Evolutionary conservation across 2,329 filamentous ascomycete genomes (phyloP).

Genomic region (Aspergillus sp.): DNA sequence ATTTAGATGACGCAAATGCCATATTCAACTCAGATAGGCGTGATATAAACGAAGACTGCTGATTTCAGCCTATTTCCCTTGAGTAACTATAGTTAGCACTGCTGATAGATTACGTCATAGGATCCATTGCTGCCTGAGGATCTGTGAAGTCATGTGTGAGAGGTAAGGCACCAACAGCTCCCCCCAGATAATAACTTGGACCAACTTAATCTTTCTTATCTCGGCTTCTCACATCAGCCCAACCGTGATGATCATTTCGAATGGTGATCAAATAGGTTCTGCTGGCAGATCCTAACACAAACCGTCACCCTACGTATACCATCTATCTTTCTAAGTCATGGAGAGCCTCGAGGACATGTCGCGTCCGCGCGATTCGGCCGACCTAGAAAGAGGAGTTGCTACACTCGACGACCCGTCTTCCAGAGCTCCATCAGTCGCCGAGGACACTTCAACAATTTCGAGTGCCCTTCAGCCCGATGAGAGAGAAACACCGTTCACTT

Average conservation of each 20-base stretch:
- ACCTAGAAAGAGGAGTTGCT: constrained; percentile 16
- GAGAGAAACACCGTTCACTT: constrained; percentile 8
- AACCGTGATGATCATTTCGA: constrained; percentile 5
- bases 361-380: constrained; percentile 22
- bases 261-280: constrained; percentile 1
- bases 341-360: constrained; percentile 40
- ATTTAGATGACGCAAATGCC: too few relatives aligned
- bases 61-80: too few relatives aligned
- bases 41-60: too few relatives aligned
- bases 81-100: too few relatives aligned
- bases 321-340: constrained; percentile 21
- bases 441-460: constrained; percentile 13
- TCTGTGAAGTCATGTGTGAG: too few relatives aligned
- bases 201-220: neutral
- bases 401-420: constrained; percentile 19
- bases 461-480: neutral
- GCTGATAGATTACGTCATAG: too few relatives aligned
- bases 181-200: neutral
- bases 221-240: neutral
- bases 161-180: too few relatives aligned
- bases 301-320: neutral
- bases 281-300: neutral
- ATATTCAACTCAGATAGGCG: too few relatives aligned
- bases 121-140: too few relatives aligned
- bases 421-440: constrained; percentile 15